phyloP scores from a whole-genome alignment of 2,329 filamentous ascomycete genomes.

The Calonectria honghensis region DNA sequence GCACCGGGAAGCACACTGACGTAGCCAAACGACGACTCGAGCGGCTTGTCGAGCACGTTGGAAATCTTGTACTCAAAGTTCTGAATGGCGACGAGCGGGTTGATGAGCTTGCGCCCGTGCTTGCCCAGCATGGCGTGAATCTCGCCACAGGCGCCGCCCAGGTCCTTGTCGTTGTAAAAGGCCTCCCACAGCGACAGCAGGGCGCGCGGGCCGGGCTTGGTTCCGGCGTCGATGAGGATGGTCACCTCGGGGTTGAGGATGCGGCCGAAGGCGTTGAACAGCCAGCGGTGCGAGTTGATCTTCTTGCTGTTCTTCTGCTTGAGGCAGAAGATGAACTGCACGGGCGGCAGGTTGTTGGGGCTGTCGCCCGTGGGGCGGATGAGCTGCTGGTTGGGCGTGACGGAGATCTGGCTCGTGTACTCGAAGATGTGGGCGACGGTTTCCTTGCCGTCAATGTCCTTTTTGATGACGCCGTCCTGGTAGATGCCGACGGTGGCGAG shows the following conservation, averaged over 20 bases:
- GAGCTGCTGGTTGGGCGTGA: conserved; percentile 53
- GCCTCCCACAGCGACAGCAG: conserved; percentile 51
- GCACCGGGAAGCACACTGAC: conserved; percentile 52
- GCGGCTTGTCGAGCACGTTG: conserved; percentile 51
- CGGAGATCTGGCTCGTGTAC: conserved; percentile 54
- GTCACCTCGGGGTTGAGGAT: conserved; percentile 53
- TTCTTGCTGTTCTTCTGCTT: conserved; percentile 55
- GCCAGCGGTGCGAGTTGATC: conserved; percentile 55
- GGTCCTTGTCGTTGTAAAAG: conserved; percentile 52
- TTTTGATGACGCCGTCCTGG: conserved; percentile 53
- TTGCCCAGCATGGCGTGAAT: conserved; percentile 54
- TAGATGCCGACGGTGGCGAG: conserved; percentile 52
- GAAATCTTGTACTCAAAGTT: conserved; percentile 55
- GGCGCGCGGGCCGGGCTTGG: conserved; percentile 50
- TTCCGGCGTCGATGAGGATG: conserved; percentile 53
- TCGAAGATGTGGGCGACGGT: conserved; percentile 53
- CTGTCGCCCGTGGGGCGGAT: conserved; percentile 49
- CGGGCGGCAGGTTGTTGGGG: conserved; percentile 48
- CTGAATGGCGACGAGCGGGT: conserved; percentile 53
- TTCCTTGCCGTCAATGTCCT: conserved; percentile 53
- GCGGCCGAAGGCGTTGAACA: conserved; percentile 53
- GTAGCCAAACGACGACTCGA: conserved; percentile 53
- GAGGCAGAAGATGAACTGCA: conserved; percentile 53
- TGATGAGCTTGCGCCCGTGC: conserved; percentile 49
- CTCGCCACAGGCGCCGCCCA: conserved; percentile 52